Conservation (phyloP, 106 monocot species). For the Dactylorhiza incarnata region DNA sequence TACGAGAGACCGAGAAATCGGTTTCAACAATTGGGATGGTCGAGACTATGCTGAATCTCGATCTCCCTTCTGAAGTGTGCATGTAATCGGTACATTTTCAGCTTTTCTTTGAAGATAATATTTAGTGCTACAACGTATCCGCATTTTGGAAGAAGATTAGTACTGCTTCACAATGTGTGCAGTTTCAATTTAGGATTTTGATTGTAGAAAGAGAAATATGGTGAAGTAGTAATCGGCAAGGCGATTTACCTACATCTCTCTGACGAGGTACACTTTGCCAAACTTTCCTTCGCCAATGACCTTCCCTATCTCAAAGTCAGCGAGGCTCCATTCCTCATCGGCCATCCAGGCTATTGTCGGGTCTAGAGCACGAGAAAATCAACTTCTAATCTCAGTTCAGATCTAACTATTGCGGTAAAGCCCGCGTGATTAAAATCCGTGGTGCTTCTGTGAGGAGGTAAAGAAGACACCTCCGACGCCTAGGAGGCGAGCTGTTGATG, state of each 20-base stretch:
- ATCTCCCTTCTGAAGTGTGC: constrained; percentile 71
- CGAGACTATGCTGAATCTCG: constrained; percentile 60
- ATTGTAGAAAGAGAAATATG: background rate
- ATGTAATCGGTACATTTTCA: constrained; percentile 80
- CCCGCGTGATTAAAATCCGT: too few species aligned
- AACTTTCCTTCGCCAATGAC: constrained; percentile 88
- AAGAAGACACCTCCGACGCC: too few species aligned
- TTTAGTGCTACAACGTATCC: constrained; percentile 73
- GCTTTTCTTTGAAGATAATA: constrained; percentile 71
- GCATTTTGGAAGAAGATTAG: constrained; percentile 25
- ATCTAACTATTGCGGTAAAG: too few species aligned
- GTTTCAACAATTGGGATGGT: too few species aligned
- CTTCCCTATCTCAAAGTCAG: constrained; percentile 87
- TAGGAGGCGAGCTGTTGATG: too few species aligned
- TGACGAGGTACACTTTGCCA: constrained; percentile 76
- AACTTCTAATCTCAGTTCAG: too few species aligned
- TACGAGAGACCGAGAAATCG: too few species aligned
- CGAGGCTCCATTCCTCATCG: constrained; percentile 50
- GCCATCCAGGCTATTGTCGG: background rate
- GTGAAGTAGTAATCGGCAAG: background rate
- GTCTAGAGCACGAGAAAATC: too few species aligned
- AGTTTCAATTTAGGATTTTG: too few species aligned
- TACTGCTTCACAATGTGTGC: too few species aligned
- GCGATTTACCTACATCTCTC: constrained; percentile 51
- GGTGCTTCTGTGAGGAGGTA: too few species aligned